Base-by-base conservation (phyloP, 2,329 filamentous ascomycete genomes). In the Aureobasidium sp. region DNA sequence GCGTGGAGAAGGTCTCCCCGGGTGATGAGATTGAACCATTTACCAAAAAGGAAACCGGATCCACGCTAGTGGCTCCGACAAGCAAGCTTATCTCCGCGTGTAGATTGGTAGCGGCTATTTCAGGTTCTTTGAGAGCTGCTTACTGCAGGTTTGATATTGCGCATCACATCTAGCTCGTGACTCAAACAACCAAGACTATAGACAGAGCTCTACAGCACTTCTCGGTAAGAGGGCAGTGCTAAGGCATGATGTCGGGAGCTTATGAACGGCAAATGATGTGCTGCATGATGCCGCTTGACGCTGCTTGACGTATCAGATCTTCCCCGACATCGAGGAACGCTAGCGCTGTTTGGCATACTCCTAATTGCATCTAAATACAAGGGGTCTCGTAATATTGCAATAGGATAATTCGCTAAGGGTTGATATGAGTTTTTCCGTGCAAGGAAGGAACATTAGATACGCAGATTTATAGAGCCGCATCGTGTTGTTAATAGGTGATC, bases 211-310 rank as follows among this genome's bases (percentile, higher is more conserved):
- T 36, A 39, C 37, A 36, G 52, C 39, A 27, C 52, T 56, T 34
- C 27, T 32, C 23, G n/a, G 6, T 27, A 29, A 34, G 29, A 26
- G 12, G 8, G 17, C 23, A 57, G 53, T 34, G 34, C 23, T 17
- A 55, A 9, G 41, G 32, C 23, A 13, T 26, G n/a, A 26, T 48
- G 29, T 7, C 34, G 20, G 23, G n/a, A 52, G 36, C 37, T n/a
- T 20, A 37, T 55, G 15, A 17, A 6, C 15, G 26, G 26, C 20
- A 12, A 20, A 27, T 32, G 20, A 20, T 59, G 8, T 23, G 8
- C 57, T 60, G 57, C 57, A 60, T 51, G 57, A 60, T 51, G 57
- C 57, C 37, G 46, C 36, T 42, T 50, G 56, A 59, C 42, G 57
- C 57, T 27, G 46, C 36, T 42, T 50, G 56, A 59, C 42, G 44